These are phyloP conservation scores for Tylopilus sp. DNA, from an alignment of 768 basidiomycete genomes.

Conservation along the genomic window DNA sequence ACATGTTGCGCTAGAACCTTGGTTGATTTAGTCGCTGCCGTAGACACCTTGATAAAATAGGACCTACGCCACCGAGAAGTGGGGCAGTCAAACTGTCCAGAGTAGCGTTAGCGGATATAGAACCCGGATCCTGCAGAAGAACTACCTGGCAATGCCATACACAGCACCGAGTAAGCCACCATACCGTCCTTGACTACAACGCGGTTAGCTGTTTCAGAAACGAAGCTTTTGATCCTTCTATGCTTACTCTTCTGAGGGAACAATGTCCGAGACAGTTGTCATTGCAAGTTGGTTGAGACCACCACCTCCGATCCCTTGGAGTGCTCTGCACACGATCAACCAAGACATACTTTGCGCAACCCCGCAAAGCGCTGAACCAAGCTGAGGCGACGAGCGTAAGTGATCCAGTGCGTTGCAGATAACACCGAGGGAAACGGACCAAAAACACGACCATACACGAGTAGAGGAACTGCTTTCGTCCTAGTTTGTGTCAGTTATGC, in stretches of 20 bases:
- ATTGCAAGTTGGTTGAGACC: conserved; percentile 68
- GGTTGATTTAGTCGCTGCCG: neutral
- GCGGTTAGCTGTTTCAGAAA: neutral
- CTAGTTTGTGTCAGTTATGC: conserved; percentile 22
- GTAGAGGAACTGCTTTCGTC: conserved; percentile 69
- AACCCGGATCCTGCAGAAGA: neutral
- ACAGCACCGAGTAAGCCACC: conserved; percentile 72
- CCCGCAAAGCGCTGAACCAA: neutral
- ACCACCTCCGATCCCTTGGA: neutral
- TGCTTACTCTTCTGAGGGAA: conserved; percentile 69
- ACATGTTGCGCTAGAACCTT: conserved; percentile 70
- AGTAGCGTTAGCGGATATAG: neutral
- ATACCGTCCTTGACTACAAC: conserved; percentile 68
- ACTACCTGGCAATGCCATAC: conserved; percentile 63
- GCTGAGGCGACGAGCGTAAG: neutral
- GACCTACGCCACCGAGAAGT: conserved; percentile 72
- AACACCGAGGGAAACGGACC: neutral
- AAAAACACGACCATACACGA: conserved; percentile 51
- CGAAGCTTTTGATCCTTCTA: neutral
- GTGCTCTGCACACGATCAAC: neutral
- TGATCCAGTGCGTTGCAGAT: too few species aligned
- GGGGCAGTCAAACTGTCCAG: conserved; percentile 62
- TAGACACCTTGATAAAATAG: neutral
- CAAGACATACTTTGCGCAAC: too few species aligned
- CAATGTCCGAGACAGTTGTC: conserved; percentile 81